phyloP scores from a whole-genome alignment of 495 filamentous ascomycete species.

The Glarea lozoyensis region DNA sequence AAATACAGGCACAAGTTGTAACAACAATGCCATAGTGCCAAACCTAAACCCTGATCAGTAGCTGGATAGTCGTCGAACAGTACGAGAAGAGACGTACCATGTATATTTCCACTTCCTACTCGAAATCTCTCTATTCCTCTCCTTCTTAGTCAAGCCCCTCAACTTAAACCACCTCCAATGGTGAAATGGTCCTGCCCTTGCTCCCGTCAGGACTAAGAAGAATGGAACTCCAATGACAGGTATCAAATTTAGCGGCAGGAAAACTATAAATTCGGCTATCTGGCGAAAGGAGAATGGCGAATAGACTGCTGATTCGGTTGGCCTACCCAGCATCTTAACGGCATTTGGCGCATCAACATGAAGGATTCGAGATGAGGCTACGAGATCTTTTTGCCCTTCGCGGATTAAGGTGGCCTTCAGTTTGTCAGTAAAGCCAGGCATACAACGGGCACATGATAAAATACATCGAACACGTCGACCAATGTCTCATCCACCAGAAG shows the following conservation, averaged over 20 bases:
- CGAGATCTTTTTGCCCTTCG: conserved; percentile 43
- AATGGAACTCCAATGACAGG: conserved; percentile 73
- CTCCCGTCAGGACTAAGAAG: conserved; percentile 64
- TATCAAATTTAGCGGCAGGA: conserved; percentile 82
- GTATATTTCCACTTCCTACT: conserved; percentile 60
- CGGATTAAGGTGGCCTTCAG: conserved; percentile 35
- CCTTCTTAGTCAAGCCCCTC: conserved; percentile 54
- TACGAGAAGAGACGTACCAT: conserved; percentile 23
- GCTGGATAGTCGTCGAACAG: neutral
- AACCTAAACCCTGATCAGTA: conserved; percentile 26
- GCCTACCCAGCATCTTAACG: conserved; percentile 67
- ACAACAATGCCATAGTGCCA: conserved; percentile 43
- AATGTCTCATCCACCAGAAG: conserved; percentile 77
- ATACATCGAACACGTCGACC: conserved; percentile 87
- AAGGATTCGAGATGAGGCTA: conserved; percentile 64
- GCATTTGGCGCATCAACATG: conserved; percentile 49
- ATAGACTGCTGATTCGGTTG: conserved; percentile 58
- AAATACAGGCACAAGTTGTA: conserved; percentile 70
- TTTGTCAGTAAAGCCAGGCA: no score
- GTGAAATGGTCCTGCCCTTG: conserved; percentile 47
- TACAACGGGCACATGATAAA: conserved; percentile 23
- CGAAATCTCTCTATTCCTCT: conserved; percentile 55
- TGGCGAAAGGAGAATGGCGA: conserved; percentile 63
- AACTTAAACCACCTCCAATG: conserved; percentile 74
- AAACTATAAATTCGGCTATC: conserved; percentile 66